A percentile compares a stretch with the other conserved stretches of the same genome.
phyloP scores from a whole-genome alignment of 306 rosid genomes.

The Cucumis cinereus region DNA sequence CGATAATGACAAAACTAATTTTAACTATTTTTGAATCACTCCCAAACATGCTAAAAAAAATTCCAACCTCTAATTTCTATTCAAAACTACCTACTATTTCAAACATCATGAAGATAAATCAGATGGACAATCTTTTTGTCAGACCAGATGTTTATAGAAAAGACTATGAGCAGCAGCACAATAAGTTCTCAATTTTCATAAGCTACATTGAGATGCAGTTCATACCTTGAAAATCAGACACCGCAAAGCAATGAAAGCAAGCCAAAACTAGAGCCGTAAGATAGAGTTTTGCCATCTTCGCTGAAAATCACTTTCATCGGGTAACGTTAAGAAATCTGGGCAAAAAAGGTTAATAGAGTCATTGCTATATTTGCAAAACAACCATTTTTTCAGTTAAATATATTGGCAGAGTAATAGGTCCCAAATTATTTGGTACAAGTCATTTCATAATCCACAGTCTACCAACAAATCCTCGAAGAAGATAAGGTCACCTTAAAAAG shows the following conservation, averaged over 20 bases:
- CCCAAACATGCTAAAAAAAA: no score
- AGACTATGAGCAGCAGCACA: not conserved
- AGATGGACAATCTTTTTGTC: not conserved
- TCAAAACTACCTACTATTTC: not conserved
- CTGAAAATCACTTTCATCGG: slow-evolving; percentile 14
- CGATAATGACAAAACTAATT: no score
- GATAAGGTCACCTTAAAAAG: not conserved
- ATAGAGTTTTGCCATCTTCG: slow-evolving; percentile 40
- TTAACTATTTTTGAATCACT: no score
- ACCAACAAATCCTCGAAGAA: not conserved
- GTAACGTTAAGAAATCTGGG: slow-evolving; percentile 11
- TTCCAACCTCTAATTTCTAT: not conserved
- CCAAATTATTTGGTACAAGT: not conserved
- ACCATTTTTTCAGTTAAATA: not conserved
- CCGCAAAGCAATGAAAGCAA: slow-evolving; percentile 43
- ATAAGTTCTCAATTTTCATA: slow-evolving; percentile 1
- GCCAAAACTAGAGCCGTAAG: slow-evolving; percentile 31
- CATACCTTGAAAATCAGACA: slow-evolving; percentile 74
- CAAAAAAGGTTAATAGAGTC: slow-evolving; percentile 7
- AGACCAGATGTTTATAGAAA: not conserved
- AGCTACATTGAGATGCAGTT: not conserved
- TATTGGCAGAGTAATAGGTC: not conserved
- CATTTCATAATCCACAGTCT: not conserved
- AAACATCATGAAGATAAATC: not conserved
- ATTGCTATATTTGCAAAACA: slow-evolving; percentile 32